Evolutionary conservation across 2,329 filamentous ascomycete genomes (phyloP).

Genomic region (Calycina herbarum): DNA sequence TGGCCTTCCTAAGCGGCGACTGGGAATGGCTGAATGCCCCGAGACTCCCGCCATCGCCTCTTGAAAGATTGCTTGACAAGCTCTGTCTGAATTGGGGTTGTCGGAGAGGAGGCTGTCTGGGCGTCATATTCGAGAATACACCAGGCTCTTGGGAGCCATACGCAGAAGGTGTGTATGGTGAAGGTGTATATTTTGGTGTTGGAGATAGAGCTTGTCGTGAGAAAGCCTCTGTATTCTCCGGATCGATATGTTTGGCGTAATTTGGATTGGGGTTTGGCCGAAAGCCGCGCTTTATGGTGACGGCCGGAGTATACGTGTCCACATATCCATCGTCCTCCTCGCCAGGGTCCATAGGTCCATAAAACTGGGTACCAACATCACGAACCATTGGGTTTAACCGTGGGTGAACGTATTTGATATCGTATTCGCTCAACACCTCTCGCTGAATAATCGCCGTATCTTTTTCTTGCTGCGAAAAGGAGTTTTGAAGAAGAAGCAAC

Average conservation of each 20-base stretch:
- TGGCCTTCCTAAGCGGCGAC: constrained; percentile 79
- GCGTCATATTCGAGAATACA: constrained; percentile 39
- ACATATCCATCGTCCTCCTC: constrained; percentile 45
- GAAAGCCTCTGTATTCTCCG: constrained; percentile 50
- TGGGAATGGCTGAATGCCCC: constrained; percentile 78
- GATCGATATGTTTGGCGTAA: constrained; percentile 71
- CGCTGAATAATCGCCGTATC: constrained; percentile 83
- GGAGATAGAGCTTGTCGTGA: constrained; percentile 40
- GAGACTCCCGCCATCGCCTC: constrained; percentile 69
- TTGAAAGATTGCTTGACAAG: constrained; percentile 35
- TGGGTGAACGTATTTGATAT: constrained; percentile 92
- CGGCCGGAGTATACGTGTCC: constrained; percentile 60
- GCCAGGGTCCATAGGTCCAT: constrained; percentile 36
- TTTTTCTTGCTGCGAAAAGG: constrained; percentile 81
- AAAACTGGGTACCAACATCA: constrained; percentile 78
- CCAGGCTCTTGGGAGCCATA: constrained; percentile 40
- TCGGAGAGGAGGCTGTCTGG: constrained; percentile 46
- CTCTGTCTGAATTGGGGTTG: constrained; percentile 54
- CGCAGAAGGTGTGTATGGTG: constrained; percentile 39
- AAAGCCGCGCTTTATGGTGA: constrained; percentile 72
- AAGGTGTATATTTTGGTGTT: constrained; percentile 24
- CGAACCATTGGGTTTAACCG: constrained; percentile 78
- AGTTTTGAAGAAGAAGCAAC: constrained; percentile 69
- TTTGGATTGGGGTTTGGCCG: constrained; percentile 80
- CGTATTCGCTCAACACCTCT: constrained; percentile 93